A percentile compares a stretch with the other conserved stretches of the same genome.
phyloP scores from a whole-genome alignment of 768 basidiomycete species.

The Artomyces pyxidatus region DNA sequence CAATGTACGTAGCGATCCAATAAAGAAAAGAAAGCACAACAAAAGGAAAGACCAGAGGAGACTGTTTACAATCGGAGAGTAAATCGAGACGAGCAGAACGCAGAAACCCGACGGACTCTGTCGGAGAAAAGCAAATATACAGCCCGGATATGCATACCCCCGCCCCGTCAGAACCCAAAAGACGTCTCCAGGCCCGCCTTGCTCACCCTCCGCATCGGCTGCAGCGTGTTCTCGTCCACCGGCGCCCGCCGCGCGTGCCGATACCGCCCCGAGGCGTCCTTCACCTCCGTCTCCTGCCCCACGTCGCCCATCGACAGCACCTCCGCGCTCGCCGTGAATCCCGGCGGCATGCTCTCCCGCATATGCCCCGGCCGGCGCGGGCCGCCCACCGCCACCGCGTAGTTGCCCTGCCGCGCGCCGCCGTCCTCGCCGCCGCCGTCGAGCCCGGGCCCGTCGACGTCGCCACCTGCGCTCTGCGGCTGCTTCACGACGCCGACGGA shows the following conservation, averaged over 20 bases:
- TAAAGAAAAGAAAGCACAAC: neutral
- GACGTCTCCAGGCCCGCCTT: slow-evolving; percentile 85
- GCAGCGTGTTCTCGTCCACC: slow-evolving; percentile 80
- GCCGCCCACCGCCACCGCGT: slow-evolving; percentile 34
- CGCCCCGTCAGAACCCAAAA: neutral
- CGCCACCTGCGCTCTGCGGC: slow-evolving; percentile 24
- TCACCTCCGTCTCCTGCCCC: slow-evolving; percentile 83
- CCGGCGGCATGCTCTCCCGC: slow-evolving; percentile 70
- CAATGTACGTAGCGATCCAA: neutral
- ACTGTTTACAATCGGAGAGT: neutral
- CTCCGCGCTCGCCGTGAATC: slow-evolving; percentile 24
- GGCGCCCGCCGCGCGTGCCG: slow-evolving; percentile 82
- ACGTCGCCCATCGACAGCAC: slow-evolving; percentile 44
- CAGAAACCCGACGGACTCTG: neutral
- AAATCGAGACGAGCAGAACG: neutral
- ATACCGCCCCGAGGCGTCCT: slow-evolving; percentile 79
- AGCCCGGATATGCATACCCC: neutral
- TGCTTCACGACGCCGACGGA: slow-evolving; percentile 55
- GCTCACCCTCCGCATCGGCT: slow-evolving; percentile 84
- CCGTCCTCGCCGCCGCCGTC: slow-evolving; percentile 23
- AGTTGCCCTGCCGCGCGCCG: slow-evolving; percentile 24
- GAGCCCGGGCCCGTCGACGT: slow-evolving; percentile 21
- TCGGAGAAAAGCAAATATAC: neutral
- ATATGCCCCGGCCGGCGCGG: slow-evolving; percentile 53
- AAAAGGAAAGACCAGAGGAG: neutral